Base-by-base conservation (phyloP, 441 rosid genomes). In the Omphalea diandra region DNA sequence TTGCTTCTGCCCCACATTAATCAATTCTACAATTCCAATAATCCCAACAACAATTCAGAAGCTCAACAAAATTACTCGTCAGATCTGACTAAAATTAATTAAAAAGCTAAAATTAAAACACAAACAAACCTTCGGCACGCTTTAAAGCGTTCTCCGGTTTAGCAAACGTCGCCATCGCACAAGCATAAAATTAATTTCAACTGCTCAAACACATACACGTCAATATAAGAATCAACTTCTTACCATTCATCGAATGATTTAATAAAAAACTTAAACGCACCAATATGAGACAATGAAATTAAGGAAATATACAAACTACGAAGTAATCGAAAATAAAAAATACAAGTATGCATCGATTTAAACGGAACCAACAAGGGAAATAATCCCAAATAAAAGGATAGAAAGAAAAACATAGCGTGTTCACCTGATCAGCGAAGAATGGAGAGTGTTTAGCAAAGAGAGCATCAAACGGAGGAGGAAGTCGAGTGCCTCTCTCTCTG, bases 1-100 rank as follows among this genome's bases (percentile, higher is more conserved):
- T 82, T 88, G 97, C 80, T 91, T 96, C 85, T 96, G 99, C 59
- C 99, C 99, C 54, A 96, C 99, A 77, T 91, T 93, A 71, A 96
- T 91, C 82, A 96, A 65, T 74, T 94, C 98, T 96, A 81, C 76
- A 83, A 59, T n/a, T n/a, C n/a, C n/a, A n/a, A n/a, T n/a, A n/a
- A n/a, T n/a, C n/a, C n/a, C 10, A 14, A 12, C 38, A 26, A n/a
- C 22, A n/a, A n/a, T n/a, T n/a, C n/a, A n/a, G n/a, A n/a, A n/a
- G n/a, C n/a, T n/a, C n/a, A n/a, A n/a, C n/a, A n/a, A n/a, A n/a
- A n/a, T n/a, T n/a, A n/a, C n/a, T n/a, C n/a, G n/a, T 1, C 29
- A 52, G 14, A 54, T 18, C 12, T 8, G n/a, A n/a, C n/a, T 18
- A 7, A 47, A 46, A 29, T 3, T 4, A 4, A 9, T 24, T 6